Evolutionary conservation across 1,284 basidiomycete species (phyloP).

Genomic region (Coriolopsis trogii): DNA sequence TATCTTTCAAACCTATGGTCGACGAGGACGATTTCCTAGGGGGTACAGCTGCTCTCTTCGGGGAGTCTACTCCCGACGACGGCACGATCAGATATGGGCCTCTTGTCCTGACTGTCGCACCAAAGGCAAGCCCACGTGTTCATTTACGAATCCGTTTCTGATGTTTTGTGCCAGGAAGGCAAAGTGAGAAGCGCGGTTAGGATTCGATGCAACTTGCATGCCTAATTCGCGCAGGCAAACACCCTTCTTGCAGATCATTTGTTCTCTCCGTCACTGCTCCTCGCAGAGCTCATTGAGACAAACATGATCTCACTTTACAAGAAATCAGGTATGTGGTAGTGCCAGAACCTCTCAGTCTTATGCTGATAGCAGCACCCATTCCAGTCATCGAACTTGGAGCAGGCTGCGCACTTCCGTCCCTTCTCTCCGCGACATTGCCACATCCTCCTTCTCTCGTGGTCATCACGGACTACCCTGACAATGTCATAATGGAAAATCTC

Average conservation of each 20-base stretch:
- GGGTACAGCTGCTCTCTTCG: conserved; percentile 19
- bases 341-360: neutral
- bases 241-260: conserved; percentile 72
- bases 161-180: conserved; percentile 47
- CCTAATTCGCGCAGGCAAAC: conserved; percentile 51
- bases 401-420: conserved; percentile 65
- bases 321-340: conserved; percentile 40
- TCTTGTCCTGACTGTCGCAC: conserved; percentile 16
- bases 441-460: conserved; percentile 54
- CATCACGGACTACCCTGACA: conserved; percentile 70
- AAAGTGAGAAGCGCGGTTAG: conserved; percentile 40
- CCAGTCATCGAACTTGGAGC: conserved; percentile 70
- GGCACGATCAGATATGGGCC: conserved; percentile 20
- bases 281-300: conserved; percentile 66
- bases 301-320: conserved; percentile 44
- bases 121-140: conserved; percentile 10
- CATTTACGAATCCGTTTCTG: too few species aligned
- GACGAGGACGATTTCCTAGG: conserved; percentile 16
- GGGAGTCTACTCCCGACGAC: conserved; percentile 11
- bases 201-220: neutral
- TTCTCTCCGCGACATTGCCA: conserved; percentile 52
- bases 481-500: conserved; percentile 59
- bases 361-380: neutral
- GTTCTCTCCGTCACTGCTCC: conserved; percentile 67
- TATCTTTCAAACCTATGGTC: too few species aligned